Percentiles rank a stretch among this genome's conserved stretches.
phyloP scores from a whole-genome alignment of 2,329 filamentous ascomycete species.

The Venturia oleaginea region DNA sequence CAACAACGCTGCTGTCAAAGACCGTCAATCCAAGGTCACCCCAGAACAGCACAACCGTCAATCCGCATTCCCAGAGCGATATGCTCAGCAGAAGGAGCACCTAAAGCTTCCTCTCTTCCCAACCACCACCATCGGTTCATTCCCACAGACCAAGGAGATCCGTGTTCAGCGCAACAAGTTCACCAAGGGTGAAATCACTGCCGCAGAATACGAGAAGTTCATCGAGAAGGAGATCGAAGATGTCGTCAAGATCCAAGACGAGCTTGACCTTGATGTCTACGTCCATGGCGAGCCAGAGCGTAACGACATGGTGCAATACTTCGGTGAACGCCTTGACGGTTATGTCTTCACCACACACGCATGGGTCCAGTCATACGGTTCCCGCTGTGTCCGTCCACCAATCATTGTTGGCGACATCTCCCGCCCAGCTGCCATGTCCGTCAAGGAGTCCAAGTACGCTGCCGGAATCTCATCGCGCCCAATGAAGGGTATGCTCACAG shows the following conservation, averaged over 20 bases:
- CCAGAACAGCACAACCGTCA: constrained; percentile 83
- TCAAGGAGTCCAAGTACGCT: constrained; percentile 99
- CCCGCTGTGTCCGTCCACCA: constrained; percentile 93
- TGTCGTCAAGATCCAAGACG: constrained; percentile 93
- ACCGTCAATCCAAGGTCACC: constrained; percentile 82
- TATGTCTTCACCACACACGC: constrained; percentile 99
- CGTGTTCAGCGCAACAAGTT: constrained; percentile 94
- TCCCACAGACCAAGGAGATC: constrained; percentile 99
- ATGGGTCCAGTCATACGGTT: constrained; percentile 98
- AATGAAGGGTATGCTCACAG: constrained; percentile 99
- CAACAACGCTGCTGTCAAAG: constrained; percentile 97
- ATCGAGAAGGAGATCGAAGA: constrained; percentile 98
- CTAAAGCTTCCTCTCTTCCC: constrained; percentile 95
- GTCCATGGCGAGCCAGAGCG: constrained; percentile 99
- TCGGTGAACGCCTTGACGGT: constrained; percentile 91
- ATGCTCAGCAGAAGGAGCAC: constrained; percentile 79
- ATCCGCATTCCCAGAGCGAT: constrained; percentile 77
- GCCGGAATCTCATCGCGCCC: constrained; percentile 94
- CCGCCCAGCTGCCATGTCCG: constrained; percentile 92
- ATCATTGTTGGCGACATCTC: constrained; percentile 99
- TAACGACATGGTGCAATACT: constrained; percentile 99
- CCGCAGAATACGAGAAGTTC: constrained; percentile 92
- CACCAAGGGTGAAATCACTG: constrained; percentile 95
- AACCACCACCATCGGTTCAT: constrained; percentile 97
- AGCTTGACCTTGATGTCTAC: constrained; percentile 92